A percentile compares a stretch with the other conserved stretches of the same genome.
phyloP scores from a whole-genome alignment of 2,329 filamentous ascomycete species.

The Pseudocercospora eumusae region DNA sequence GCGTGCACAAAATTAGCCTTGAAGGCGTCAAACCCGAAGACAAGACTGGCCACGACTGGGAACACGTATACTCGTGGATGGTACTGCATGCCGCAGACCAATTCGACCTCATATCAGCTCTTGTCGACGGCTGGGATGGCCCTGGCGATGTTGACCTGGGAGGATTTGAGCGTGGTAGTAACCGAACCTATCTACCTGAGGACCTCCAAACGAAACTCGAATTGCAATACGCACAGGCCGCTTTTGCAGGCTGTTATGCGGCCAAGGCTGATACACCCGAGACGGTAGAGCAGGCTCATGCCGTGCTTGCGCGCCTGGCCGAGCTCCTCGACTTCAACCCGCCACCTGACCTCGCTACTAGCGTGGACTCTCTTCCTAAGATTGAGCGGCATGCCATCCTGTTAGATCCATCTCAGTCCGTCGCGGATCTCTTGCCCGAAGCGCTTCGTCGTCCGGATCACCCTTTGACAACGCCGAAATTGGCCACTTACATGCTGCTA shows the following conservation, averaged over 20 bases:
- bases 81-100: constrained; percentile 59
- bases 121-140: constrained; percentile 71
- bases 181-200: constrained; percentile 59
- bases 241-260: constrained; percentile 67
- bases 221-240: constrained; percentile 65
- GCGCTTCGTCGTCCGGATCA: constrained; percentile 62
- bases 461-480: constrained; percentile 62
- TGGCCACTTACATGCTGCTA: constrained; percentile 59
- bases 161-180: constrained; percentile 51
- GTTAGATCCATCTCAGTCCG: constrained; percentile 37
- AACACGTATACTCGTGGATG: constrained; percentile 69
- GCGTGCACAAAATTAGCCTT: constrained; percentile 33
- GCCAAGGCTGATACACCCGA: constrained; percentile 61
- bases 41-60: constrained; percentile 63
- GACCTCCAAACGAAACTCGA: constrained; percentile 62
- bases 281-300: constrained; percentile 62
- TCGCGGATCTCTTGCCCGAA: constrained; percentile 43
- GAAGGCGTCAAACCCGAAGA: constrained; percentile 33
- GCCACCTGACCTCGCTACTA: constrained; percentile 51
- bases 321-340: constrained; percentile 62
- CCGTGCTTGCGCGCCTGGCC: constrained; percentile 61
- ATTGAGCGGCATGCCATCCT: constrained; percentile 43
- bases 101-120: constrained; percentile 64
- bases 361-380: constrained; percentile 47
- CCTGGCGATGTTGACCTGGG: constrained; percentile 70